Evolutionary conservation across 2,329 filamentous ascomycete genomes (phyloP).

Genomic region (Paraphoma chrysanthemicola): DNA sequence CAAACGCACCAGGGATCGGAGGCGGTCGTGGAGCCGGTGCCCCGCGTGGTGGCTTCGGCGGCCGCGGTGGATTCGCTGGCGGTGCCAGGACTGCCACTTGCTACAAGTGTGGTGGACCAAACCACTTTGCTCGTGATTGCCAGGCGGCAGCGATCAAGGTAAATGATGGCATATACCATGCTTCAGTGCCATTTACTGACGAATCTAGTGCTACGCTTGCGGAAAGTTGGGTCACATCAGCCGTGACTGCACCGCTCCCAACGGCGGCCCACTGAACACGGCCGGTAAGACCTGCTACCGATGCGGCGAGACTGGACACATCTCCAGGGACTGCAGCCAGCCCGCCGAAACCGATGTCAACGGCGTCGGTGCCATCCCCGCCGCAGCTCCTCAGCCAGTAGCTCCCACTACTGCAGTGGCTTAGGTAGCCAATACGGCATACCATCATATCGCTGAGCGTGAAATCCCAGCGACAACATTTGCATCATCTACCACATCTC

Average conservation of each 20-base stretch:
- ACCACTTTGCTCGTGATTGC: constrained; percentile 98
- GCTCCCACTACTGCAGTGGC: constrained; percentile 52
- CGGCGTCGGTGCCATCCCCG: constrained; percentile 44
- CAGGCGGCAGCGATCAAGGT: constrained; percentile 90
- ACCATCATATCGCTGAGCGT: constrained; percentile 18
- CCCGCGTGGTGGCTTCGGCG: constrained; percentile 76
- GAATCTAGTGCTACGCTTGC: constrained; percentile 83
- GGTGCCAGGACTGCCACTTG: constrained; percentile 70
- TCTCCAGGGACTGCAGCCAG: constrained; percentile 93
- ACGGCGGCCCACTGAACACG: constrained; percentile 93
- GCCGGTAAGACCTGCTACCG: constrained; percentile 99
- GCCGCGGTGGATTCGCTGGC: constrained; percentile 76
- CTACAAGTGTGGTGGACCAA: constrained; percentile 81
- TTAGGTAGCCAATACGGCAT: constrained; percentile 22
- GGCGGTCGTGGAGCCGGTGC: constrained; percentile 64
- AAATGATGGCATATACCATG: not conserved
- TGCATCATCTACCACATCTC: constrained; percentile 4
- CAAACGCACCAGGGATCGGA: constrained; percentile 71
- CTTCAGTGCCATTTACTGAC: not conserved
- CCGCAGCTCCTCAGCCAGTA: constrained; percentile 38
- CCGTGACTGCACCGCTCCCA: constrained; percentile 93
- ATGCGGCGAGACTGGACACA: constrained; percentile 94
- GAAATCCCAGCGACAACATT: constrained; percentile 19
- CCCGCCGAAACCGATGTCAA: constrained; percentile 57
- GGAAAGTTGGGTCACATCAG: constrained; percentile 82